A percentile compares a stretch with the other conserved stretches of the same genome.
phyloP scores from a whole-genome alignment of 345 rosid genomes.

The Erysimum cheiranthoides region DNA sequence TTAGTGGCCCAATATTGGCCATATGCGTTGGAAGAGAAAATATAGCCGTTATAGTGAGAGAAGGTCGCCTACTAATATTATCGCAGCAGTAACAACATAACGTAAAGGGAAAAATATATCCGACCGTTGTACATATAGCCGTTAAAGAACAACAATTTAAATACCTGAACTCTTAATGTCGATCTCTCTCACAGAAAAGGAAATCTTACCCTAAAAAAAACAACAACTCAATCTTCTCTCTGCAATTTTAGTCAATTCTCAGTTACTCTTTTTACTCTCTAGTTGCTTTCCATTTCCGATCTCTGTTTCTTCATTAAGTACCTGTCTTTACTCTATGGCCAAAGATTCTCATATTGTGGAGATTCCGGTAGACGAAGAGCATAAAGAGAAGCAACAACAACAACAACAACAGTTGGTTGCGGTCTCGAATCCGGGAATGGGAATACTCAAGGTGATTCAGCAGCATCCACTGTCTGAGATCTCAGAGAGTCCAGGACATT shows the following conservation, averaged over 20 bases:
- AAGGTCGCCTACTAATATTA: background rate
- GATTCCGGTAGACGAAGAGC: constrained; percentile 85
- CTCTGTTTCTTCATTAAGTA: constrained; percentile 17
- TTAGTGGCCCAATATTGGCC: constrained; percentile 16
- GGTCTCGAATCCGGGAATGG: constrained; percentile 40
- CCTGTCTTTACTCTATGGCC: constrained; percentile 50
- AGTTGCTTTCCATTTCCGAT: constrained; percentile 32
- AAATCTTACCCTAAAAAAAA: constrained; percentile 23
- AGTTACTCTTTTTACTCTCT: constrained; percentile 21
- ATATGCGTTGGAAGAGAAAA: background rate
- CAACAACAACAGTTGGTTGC: constrained; percentile 44
- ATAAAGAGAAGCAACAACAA: constrained; percentile 54
- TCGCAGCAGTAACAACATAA: constrained; percentile 19
- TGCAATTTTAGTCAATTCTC: constrained; percentile 31
- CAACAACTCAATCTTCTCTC: constrained; percentile 15
- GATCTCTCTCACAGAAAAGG: constrained; percentile 13
- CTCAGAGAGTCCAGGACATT: constrained; percentile 90
- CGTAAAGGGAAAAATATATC: constrained; percentile 40
- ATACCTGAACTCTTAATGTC: constrained; percentile 37
- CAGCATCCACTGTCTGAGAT: constrained; percentile 91
- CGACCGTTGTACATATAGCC: constrained; percentile 65
- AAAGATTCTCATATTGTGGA: constrained; percentile 80
- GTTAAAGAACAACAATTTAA: constrained; percentile 52
- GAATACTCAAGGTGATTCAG: constrained; percentile 62
- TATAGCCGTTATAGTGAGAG: constrained; percentile 42